Evolutionary conservation across 805 yeast genomes (phyloP).

Genomic region (Schwanniomyces pseudopolymorphus): DNA sequence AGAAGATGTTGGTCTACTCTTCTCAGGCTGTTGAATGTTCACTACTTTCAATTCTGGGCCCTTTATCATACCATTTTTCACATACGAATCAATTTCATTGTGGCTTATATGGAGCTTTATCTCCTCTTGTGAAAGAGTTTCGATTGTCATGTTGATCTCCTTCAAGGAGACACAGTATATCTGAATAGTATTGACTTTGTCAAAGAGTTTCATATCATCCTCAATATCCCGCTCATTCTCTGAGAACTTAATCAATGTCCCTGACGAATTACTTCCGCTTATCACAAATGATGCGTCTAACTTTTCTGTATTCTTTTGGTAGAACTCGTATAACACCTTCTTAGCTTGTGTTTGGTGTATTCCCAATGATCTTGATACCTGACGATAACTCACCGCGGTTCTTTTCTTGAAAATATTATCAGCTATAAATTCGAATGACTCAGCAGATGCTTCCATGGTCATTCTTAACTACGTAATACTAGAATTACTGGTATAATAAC

Average conservation of each 20-base stretch:
- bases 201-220: conserved; percentile 25
- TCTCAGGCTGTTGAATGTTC: background rate
- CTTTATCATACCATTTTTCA: conserved; percentile 29
- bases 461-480: conserved; percentile 10
- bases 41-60: conserved; percentile 25
- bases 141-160: conserved; percentile 2
- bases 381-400: conserved; percentile 39
- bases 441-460: conserved; percentile 32
- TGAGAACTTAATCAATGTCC: conserved; percentile 18
- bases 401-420: conserved; percentile 20
- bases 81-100: conserved; percentile 15
- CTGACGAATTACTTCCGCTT: conserved; percentile 29
- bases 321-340: conserved; percentile 36
- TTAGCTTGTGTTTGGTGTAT: conserved; percentile 42
- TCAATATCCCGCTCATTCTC: conserved; percentile 22
- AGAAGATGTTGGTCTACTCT: background rate
- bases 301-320: conserved; percentile 30
- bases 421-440: conserved; percentile 31
- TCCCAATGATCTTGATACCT: conserved; percentile 39
- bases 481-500: background rate
- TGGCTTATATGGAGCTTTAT: conserved; percentile 13
- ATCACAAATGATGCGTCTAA: conserved; percentile 43
- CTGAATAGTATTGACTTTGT: conserved; percentile 30
- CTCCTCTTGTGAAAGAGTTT: conserved; percentile 8
- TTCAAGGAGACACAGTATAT: conserved; percentile 34